Conservation (phyloP, 345 rosid species). For the Sisymbrium altissimum region DNA sequence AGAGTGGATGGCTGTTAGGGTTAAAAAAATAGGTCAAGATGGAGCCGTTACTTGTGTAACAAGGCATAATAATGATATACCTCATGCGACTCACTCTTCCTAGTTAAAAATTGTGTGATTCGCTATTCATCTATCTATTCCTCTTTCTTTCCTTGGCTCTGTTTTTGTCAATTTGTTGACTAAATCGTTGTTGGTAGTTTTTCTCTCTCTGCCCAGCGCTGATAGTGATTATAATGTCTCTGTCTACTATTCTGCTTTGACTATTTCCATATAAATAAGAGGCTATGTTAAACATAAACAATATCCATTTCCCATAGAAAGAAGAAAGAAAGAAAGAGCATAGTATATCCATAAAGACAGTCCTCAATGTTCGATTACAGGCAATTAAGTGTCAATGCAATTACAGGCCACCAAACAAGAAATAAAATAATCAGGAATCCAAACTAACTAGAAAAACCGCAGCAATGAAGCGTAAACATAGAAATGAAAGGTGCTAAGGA, state of each 20-base stretch:
- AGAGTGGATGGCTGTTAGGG: not conserved
- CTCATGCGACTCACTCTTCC: not conserved
- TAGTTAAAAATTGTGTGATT: not conserved
- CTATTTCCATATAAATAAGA: not conserved
- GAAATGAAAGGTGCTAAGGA: no score
- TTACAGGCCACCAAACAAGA: not conserved
- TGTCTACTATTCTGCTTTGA: not conserved
- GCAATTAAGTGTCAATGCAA: not conserved
- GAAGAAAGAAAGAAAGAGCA: not conserved
- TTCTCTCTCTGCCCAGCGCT: not conserved
- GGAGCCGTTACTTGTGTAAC: not conserved
- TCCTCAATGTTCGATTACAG: not conserved
- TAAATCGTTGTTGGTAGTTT: not conserved
- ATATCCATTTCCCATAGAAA: not conserved
- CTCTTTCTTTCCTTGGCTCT: not conserved
- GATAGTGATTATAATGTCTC: not conserved
- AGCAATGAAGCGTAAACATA: no score
- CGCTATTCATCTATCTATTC: not conserved
- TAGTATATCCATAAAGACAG: not conserved
- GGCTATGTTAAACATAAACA: not conserved
- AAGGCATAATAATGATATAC: not conserved
- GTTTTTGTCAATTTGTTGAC: not conserved
- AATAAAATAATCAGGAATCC: not conserved
- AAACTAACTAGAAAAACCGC: no score
- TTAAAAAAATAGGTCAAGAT: constrained; percentile 2